A percentile compares a stretch with the other conserved stretches of the same genome.
Evolutionary conservation across 2,329 filamentous ascomycete genomes (phyloP).

Genomic region (Hymenoscyphus occultus): DNA sequence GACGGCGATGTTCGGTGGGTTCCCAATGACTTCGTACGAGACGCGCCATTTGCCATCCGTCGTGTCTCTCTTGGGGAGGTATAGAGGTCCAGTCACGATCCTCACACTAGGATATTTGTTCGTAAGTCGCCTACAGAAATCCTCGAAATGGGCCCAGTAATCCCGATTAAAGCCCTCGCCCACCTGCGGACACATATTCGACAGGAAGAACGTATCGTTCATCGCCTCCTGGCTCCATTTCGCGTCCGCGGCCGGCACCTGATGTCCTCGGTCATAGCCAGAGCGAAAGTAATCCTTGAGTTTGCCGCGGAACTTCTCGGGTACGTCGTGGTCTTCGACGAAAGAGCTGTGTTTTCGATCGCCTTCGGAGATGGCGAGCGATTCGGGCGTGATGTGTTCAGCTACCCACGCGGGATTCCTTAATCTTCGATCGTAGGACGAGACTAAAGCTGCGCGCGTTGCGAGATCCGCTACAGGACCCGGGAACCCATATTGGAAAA

Average conservation of each 20-base stretch:
- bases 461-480: constrained; percentile 85
- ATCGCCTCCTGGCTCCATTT: constrained; percentile 95
- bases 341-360: constrained; percentile 85
- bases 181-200: constrained; percentile 98
- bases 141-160: constrained; percentile 99
- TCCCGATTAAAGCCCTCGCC: constrained; percentile 98
- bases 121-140: constrained; percentile 87
- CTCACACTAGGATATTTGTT: constrained; percentile 79
- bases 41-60: constrained; percentile 93
- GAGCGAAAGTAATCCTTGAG: constrained; percentile 93
- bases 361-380: constrained; percentile 68
- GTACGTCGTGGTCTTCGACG: constrained; percentile 75
- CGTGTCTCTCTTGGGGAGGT: constrained; percentile 80
- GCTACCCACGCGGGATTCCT: constrained; percentile 93
- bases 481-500: constrained; percentile 87
- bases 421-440: constrained; percentile 83
- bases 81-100: constrained; percentile 89
- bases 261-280: constrained; percentile 93
- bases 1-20: constrained; percentile 88
- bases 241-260: constrained; percentile 92
- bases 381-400: constrained; percentile 92
- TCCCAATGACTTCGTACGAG: constrained; percentile 91
- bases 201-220: constrained; percentile 89
- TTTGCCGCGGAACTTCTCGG: constrained; percentile 82
- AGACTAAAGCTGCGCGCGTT: constrained; percentile 71